Evolutionary conservation across 2,329 filamentous ascomycete species (phyloP).

Genomic region (Beauveria pseudobassiana): DNA sequence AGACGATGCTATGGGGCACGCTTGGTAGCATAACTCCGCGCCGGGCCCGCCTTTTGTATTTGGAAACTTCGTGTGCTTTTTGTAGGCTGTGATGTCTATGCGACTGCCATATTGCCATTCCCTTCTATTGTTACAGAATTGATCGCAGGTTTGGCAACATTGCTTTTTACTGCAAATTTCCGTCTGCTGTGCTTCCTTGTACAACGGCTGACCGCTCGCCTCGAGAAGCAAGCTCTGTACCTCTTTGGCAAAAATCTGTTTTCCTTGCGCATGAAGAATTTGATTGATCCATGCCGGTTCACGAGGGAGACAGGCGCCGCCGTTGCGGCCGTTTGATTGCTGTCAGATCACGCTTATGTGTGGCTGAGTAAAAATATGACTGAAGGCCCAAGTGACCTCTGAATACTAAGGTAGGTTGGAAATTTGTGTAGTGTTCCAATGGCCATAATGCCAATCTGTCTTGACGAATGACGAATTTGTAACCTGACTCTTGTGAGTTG

Average conservation of each 20-base stretch:
- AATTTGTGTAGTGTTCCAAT: slow-evolving; percentile 15
- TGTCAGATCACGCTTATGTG: slow-evolving; percentile 16
- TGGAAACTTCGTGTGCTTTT: too few species aligned
- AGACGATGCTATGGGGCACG: too few species aligned
- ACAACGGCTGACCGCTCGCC: background rate
- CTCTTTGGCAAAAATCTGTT: background rate
- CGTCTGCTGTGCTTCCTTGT: slow-evolving; percentile 9
- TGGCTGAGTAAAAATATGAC: slow-evolving; percentile 16
- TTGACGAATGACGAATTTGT: too few species aligned
- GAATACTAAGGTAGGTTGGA: slow-evolving; percentile 12
- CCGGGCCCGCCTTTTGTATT: too few species aligned
- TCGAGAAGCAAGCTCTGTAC: background rate
- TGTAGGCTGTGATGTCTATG: too few species aligned
- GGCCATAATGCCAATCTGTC: slow-evolving; percentile 9
- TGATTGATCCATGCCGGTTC: background rate
- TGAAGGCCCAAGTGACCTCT: slow-evolving; percentile 15
- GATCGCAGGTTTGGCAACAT: slow-evolving; percentile 16
- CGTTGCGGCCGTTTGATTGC: slow-evolving; percentile 12
- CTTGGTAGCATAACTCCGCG: too few species aligned
- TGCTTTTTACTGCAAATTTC: slow-evolving; percentile 16
- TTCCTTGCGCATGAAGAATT: background rate
- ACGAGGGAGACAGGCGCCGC: background rate
- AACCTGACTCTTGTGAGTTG: too few species aligned
- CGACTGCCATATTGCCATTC: too few species aligned
- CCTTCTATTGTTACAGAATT: background rate